These are phyloP conservation scores for Elongisporangium prolatum DNA, from an alignment of 352 stramenopile genomes.

Conservation along the genomic window DNA sequence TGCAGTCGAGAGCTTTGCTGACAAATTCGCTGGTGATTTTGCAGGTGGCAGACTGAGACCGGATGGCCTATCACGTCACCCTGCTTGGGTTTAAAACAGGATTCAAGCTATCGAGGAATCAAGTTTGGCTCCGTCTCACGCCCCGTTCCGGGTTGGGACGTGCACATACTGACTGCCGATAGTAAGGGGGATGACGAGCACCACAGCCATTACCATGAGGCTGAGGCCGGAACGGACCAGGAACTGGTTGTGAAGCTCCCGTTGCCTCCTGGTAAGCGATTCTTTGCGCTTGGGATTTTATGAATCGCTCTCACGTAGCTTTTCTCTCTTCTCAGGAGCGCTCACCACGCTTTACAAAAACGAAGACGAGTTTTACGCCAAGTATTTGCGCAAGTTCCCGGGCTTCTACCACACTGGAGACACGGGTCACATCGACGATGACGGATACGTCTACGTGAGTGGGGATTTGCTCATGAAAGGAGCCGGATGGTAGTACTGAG, in stretches of 20 bases:
- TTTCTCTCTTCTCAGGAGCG: constrained; percentile 19
- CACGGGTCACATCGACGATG: constrained; percentile 82
- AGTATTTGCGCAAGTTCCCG: constrained; percentile 80
- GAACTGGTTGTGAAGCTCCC: constrained; percentile 83
- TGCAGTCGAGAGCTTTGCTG: neutral
- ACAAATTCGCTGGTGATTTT: neutral
- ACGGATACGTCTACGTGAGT: constrained; percentile 86
- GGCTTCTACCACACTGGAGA: constrained; percentile 90
- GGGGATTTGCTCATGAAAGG: neutral
- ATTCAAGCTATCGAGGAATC: constrained; percentile 33
- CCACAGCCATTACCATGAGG: constrained; percentile 42
- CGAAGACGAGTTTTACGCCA: constrained; percentile 72
- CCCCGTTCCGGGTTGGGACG: constrained; percentile 76
- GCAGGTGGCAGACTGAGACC: constrained; percentile 86
- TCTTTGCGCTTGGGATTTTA: neutral
- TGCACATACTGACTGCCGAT: constrained; percentile 65
- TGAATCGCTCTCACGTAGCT: neutral
- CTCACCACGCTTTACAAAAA: constrained; percentile 86
- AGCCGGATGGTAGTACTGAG: neutral
- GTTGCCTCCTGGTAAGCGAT: constrained; percentile 57
- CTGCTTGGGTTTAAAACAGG: constrained; percentile 62
- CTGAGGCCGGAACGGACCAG: constrained; percentile 38
- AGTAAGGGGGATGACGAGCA: constrained; percentile 34
- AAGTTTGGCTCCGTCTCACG: constrained; percentile 60
- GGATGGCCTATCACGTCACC: constrained; percentile 75